Evolutionary conservation across 345 rosid genomes (phyloP).

Genomic region (Salix brachista): DNA sequence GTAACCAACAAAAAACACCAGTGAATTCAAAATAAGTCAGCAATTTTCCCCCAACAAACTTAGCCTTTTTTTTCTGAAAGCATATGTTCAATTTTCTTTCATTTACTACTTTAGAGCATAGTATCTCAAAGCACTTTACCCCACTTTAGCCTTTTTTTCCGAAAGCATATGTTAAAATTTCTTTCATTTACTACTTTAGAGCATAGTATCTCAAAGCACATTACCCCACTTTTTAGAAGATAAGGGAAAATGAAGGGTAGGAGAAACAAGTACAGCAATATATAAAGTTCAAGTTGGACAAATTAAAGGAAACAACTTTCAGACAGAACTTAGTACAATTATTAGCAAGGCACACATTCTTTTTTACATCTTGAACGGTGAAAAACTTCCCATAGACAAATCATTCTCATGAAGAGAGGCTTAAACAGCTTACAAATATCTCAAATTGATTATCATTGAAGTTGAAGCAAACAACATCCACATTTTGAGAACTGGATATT

Average conservation of each 20-base stretch:
- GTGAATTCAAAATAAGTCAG: constrained; percentile 13
- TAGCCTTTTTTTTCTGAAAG: background rate
- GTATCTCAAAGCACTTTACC: background rate
- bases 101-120: background rate
- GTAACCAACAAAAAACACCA: constrained; percentile 14
- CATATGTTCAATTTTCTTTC: background rate
- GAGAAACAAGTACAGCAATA: background rate
- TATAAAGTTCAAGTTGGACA: background rate
- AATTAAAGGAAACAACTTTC: background rate
- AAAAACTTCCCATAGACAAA: background rate
- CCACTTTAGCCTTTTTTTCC: background rate
- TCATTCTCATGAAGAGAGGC: background rate
- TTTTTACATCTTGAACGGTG: background rate
- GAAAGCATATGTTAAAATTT: background rate
- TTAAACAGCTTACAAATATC: background rate
- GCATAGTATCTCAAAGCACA: background rate
- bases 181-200: background rate
- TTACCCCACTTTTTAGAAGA: background rate
- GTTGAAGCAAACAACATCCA: no score
- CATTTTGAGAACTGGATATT: background rate
- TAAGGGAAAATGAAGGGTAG: background rate
- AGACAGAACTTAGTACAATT: background rate
- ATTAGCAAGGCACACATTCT: background rate
- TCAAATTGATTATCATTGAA: background rate
- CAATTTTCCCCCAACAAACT: background rate